Evolutionary conservation across 208 protist genomes (phyloP), one percentile per base, ranked within the genome.

Genomic region (Balamuthia mandrillaris): DNA sequence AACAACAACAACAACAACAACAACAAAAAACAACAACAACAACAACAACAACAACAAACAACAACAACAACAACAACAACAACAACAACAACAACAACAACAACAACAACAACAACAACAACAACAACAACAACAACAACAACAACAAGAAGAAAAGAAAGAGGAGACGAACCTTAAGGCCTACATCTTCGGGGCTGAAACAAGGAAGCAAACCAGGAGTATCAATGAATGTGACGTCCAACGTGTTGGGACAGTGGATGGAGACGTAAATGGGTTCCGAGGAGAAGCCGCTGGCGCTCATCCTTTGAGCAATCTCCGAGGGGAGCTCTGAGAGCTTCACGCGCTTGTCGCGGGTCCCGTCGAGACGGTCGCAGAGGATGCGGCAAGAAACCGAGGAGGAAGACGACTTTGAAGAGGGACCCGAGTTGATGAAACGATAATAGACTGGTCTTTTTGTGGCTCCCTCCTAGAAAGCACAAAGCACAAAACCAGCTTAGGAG

Each of bases 141-240:
- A 74, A 47, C 18, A 9, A 49, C 1, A 35, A 14, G 29, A 31
- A n/a, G 16, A 10, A 16, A 72, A 39, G 9, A 45, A 0, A 27
- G 37, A 5, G 35, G 42, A n/a, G 7, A 4, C 14, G 21, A 39
- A 54, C 66, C 68, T 49, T 78, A 31, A 41, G 18, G 14, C 58
- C 68, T 5, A 12, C 1, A 0, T 42, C 10, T 27, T 60, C 45
- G 4, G 31, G 45, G 2, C 45, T 27, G 9, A 14, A 3, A 2
- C 45, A 49, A 37, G 68, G 47, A 2, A 49, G 68, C 27, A 78
- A 33, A 33, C 68, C 68, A 58, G 68, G 68, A 3, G 68, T 78
- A 49, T 78, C 68, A 49, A 78, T 78, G 68, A 78, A 39, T 6
- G 68, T 78, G 10, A 51, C 42, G 47, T 58, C 42, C 45, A 78